Conservation (phyloP, 768 basidiomycete species). For the Termitomyces sp. region DNA sequence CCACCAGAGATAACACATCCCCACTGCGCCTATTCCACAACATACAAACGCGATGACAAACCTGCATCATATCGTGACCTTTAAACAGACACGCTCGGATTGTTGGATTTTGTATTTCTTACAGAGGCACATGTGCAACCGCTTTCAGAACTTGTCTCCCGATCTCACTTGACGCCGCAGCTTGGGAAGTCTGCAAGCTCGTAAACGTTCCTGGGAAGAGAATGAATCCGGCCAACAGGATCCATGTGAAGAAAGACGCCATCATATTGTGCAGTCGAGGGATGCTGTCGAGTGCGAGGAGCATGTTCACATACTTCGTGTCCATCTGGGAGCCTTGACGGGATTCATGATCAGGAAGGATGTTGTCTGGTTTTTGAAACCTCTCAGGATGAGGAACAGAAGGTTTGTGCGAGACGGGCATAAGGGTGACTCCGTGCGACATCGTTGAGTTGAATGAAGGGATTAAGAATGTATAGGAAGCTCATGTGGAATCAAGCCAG, state of each 20-base stretch:
- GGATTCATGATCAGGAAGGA: not conserved
- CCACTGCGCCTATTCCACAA: slow-evolving; percentile 46
- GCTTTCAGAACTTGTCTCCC: slow-evolving; percentile 29
- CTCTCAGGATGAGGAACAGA: not conserved
- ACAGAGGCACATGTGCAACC: slow-evolving; percentile 46
- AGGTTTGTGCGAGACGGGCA: not conserved
- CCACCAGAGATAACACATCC: slow-evolving; percentile 62
- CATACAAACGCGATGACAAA: slow-evolving; percentile 55
- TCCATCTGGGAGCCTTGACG: slow-evolving; percentile 27
- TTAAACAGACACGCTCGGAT: not conserved
- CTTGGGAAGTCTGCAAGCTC: slow-evolving; percentile 34
- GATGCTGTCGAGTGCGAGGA: slow-evolving; percentile 57
- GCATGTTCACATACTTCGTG: slow-evolving; percentile 59
- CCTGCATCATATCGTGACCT: slow-evolving; percentile 22
- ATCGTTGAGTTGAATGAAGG: not conserved
- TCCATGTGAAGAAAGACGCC: slow-evolving; percentile 61
- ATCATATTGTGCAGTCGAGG: slow-evolving; percentile 44
- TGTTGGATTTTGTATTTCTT: not conserved
- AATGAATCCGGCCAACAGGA: slow-evolving; percentile 58
- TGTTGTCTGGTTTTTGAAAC: not conserved
- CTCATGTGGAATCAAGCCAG: not conserved
- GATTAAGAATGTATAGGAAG: not conserved
- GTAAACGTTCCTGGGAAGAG: slow-evolving; percentile 62
- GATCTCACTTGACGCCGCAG: slow-evolving; percentile 21
- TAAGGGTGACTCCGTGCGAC: not conserved